These are phyloP conservation scores for Eucalyptus regnans DNA, from an alignment of 345 rosid genomes.

Conservation along the genomic window DNA sequence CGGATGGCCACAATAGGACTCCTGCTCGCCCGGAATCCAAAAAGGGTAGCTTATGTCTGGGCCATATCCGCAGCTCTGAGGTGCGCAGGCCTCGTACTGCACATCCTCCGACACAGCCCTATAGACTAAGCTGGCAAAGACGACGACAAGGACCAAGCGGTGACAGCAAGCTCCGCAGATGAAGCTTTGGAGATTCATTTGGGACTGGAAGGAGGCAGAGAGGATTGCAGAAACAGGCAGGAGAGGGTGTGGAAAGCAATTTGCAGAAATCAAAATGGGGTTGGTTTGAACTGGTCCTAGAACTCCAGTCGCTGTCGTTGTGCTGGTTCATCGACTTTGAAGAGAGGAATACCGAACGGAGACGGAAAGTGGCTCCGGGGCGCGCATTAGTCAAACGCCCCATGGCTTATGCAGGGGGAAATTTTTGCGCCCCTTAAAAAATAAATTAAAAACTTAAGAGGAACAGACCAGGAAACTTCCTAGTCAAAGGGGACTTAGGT, in stretches of 20 bases:
- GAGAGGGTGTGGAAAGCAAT: background rate
- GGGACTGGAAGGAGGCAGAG: background rate
- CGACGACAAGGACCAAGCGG: constrained; percentile 19
- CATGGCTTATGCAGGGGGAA: too few relatives aligned
- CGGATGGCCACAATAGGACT: background rate
- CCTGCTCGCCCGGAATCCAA: background rate
- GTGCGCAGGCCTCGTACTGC: background rate
- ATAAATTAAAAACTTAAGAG: background rate
- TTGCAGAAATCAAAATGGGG: background rate
- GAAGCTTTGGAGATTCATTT: background rate
- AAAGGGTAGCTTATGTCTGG: constrained; percentile 3
- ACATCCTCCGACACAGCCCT: background rate
- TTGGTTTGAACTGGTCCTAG: background rate
- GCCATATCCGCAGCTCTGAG: background rate
- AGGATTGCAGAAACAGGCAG: too few relatives aligned
- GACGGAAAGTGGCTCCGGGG: background rate
- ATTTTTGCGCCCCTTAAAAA: background rate
- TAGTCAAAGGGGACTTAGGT: background rate
- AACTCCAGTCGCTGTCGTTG: background rate
- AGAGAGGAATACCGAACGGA: too few relatives aligned
- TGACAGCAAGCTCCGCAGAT: background rate
- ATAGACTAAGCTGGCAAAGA: background rate
- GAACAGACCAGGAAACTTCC: background rate
- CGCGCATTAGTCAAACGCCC: background rate
- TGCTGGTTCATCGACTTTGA: background rate